A percentile compares a stretch with the other conserved stretches of the same genome.
Evolutionary conservation across 2,329 filamentous ascomycete genomes (phyloP).

Genomic region (Rachicladosporium sp.): DNA sequence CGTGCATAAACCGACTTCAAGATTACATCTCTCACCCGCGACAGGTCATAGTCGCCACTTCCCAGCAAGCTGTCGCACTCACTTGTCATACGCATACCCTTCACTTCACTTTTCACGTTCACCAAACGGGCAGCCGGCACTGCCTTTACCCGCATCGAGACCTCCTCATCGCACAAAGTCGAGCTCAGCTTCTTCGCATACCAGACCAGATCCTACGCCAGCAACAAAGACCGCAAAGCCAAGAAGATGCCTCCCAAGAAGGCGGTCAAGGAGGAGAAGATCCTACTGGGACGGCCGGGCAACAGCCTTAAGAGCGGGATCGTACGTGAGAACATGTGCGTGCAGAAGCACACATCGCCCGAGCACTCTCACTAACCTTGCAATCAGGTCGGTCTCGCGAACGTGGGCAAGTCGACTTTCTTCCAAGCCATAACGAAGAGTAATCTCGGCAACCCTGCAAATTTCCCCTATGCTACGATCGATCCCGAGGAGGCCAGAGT

Average conservation of each 20-base stretch:
- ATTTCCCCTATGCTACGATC: conserved; percentile 98
- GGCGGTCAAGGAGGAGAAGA: conserved; percentile 79
- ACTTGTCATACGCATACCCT: conserved; percentile 14
- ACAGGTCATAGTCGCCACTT: conserved; percentile 19
- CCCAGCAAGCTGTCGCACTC: conserved; percentile 17
- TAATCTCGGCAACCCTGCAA: conserved; percentile 93
- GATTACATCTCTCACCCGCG: conserved; percentile 9
- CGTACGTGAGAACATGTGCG: conserved; percentile 48
- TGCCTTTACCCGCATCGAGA: conserved; percentile 14
- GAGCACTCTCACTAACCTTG: conserved; percentile 30
- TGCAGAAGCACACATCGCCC: conserved; percentile 18
- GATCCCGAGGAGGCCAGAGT: conserved; percentile 97
- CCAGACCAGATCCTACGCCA: conserved; percentile 33
- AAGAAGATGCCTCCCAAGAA: conserved; percentile 93
- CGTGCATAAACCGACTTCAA: neutral
- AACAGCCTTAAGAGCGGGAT: conserved; percentile 99
- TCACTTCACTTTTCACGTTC: conserved; percentile 11
- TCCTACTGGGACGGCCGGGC: conserved; percentile 86
- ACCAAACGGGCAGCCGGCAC: conserved; percentile 21
- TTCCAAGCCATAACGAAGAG: conserved; percentile 99
- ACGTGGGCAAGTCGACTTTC: conserved; percentile 97
- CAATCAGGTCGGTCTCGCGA: conserved; percentile 83
- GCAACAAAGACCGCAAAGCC: conserved; percentile 23
- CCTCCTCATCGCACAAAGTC: conserved; percentile 5
- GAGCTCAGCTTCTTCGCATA: conserved; percentile 8